Percentiles rank a stretch among this genome's conserved stretches.
phyloP scores from a whole-genome alignment of 1,284 basidiomycete species.

The Phaffia rhodozyma region DNA sequence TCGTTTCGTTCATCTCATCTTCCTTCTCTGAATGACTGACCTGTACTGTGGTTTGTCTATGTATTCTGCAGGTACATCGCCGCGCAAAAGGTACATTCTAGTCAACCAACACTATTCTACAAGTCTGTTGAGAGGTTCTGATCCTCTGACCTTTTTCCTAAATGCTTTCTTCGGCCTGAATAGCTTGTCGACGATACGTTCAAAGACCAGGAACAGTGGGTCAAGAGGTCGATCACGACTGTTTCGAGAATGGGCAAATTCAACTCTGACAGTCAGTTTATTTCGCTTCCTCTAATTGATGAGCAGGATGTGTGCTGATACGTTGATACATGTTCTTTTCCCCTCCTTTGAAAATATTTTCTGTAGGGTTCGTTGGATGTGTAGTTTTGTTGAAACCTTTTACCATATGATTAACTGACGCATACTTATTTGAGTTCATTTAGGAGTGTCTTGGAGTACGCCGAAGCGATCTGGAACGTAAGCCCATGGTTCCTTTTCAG shows the following conservation, averaged over 20 bases:
- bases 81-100: conserved; percentile 42
- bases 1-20: conserved; percentile 32
- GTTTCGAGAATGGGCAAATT: conserved; percentile 45
- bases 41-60: conserved; percentile 2
- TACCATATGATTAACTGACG: too few species aligned
- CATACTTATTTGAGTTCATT: too few species aligned
- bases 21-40: conserved; percentile 2
- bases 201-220: conserved; percentile 65
- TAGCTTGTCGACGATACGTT: conserved; percentile 75
- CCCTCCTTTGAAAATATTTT: too few species aligned
- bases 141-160: too few species aligned
- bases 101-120: too few species aligned
- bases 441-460: background rate
- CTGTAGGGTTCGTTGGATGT: too few species aligned
- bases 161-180: too few species aligned
- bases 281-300: background rate
- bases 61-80: conserved; percentile 47
- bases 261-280: background rate
- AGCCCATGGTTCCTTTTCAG: background rate
- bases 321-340: background rate
- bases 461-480: conserved; percentile 14
- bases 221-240: conserved; percentile 76
- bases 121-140: too few species aligned
- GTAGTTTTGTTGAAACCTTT: too few species aligned
- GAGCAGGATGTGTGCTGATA: background rate